These are phyloP conservation scores for Tylopilus orsonianus DNA, from an alignment of 1,284 basidiomycete species.

Conservation along the genomic window DNA sequence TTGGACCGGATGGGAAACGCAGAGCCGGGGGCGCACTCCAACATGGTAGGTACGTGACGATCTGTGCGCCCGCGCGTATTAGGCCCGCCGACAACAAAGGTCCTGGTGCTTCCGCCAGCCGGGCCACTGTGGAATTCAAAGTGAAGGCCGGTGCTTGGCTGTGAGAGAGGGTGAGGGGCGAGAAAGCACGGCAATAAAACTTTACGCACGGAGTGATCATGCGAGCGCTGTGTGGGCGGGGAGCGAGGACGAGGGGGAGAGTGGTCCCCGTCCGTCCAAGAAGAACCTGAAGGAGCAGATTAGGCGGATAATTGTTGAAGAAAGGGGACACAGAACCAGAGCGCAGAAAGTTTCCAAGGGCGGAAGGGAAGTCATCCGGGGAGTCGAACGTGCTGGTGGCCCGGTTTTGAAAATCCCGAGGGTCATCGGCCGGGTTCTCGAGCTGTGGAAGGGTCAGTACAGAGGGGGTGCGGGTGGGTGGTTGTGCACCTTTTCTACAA, in stretches of 20 bases:
- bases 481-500: slow-evolving; percentile 66
- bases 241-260: slow-evolving; percentile 16
- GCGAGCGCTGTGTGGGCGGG: slow-evolving; percentile 17
- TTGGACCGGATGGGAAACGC: neutral
- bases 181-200: neutral
- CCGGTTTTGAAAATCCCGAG: slow-evolving; percentile 56
- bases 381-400: slow-evolving; percentile 32
- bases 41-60: slow-evolving; percentile 42
- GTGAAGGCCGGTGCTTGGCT: slow-evolving; percentile 32
- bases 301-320: slow-evolving; percentile 6
- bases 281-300: slow-evolving; percentile 32
- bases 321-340: slow-evolving; percentile 1
- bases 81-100: slow-evolving; percentile 45
- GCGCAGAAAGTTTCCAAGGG: slow-evolving; percentile 45
- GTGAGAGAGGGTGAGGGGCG: slow-evolving; percentile 5
- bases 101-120: slow-evolving; percentile 37
- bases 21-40: slow-evolving; percentile 41
- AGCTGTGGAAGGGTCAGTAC: slow-evolving; percentile 46
- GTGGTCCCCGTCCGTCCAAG: slow-evolving; percentile 1
- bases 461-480: neutral
- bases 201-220: slow-evolving; percentile 28
- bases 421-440: slow-evolving; percentile 71
- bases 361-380: slow-evolving; percentile 36
- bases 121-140: slow-evolving; percentile 42
- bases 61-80: slow-evolving; percentile 31